Percentiles rank a stretch among this genome's conserved stretches.
Conservation (phyloP, 2,329 filamentous ascomycete species). For the Cladosporium sp. region DNA sequence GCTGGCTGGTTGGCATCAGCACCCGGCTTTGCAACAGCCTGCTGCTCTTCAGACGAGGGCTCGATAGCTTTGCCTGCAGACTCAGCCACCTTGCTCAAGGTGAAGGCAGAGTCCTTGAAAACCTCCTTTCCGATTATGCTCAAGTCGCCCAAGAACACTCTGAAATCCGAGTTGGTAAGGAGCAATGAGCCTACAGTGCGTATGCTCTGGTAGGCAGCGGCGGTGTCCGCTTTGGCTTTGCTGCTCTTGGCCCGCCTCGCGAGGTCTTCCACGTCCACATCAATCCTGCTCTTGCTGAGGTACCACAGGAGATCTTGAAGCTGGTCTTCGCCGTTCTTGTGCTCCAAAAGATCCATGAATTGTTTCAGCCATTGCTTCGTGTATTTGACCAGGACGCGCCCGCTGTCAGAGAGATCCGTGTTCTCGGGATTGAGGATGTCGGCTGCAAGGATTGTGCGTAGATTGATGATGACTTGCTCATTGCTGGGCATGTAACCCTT, state of each 20-base stretch:
- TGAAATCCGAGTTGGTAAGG: constrained; percentile 86
- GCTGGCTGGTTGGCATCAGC: constrained; percentile 50
- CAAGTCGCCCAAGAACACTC: constrained; percentile 79
- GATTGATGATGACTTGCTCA: constrained; percentile 75
- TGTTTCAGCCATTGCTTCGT: constrained; percentile 72
- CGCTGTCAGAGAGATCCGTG: constrained; percentile 73
- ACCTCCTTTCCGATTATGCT: constrained; percentile 78
- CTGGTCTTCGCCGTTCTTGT: constrained; percentile 83
- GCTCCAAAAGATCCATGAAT: constrained; percentile 75
- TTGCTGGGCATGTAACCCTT: constrained; percentile 92
- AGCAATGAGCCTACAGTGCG: constrained; percentile 82
- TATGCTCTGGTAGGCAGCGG: constrained; percentile 76
- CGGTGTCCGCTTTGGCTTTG: constrained; percentile 69
- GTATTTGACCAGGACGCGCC: constrained; percentile 70
- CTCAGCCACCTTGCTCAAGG: constrained; percentile 72
- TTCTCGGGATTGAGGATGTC: constrained; percentile 76
- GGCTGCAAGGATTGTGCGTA: constrained; percentile 75
- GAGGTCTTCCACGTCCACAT: constrained; percentile 66
- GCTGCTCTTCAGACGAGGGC: constrained; percentile 63
- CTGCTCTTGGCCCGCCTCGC: constrained; percentile 60
- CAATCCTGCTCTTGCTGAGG: constrained; percentile 69
- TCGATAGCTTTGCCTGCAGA: constrained; percentile 72
- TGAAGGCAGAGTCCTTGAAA: constrained; percentile 81
- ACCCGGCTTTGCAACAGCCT: constrained; percentile 54
- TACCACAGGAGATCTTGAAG: constrained; percentile 93